Percentiles rank a stretch among this genome's conserved stretches.
These are phyloP conservation scores for Suhomyces sp. DNA, from an alignment of 805 yeast genomes.

Conservation along the genomic window DNA sequence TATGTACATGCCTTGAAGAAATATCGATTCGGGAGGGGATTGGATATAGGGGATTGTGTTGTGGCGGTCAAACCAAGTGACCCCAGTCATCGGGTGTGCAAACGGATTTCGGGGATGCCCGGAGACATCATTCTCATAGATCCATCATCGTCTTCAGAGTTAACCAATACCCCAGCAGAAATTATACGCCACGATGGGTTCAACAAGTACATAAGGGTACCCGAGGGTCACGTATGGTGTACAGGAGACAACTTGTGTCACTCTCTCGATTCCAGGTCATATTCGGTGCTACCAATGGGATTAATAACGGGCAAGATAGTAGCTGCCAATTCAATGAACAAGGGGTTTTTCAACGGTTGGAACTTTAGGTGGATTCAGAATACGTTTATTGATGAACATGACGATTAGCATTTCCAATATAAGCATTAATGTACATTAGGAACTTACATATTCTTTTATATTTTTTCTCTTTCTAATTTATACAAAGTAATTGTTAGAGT, in stretches of 20 bases:
- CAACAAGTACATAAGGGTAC: constrained; percentile 69
- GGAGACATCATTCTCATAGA: constrained; percentile 84
- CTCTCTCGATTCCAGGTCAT: constrained; percentile 85
- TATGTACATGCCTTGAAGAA: constrained; percentile 74
- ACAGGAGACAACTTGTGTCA: constrained; percentile 92
- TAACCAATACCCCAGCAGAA: constrained; percentile 33
- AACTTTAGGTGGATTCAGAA: constrained; percentile 58
- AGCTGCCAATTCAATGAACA: constrained; percentile 57
- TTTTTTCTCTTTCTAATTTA: no score
- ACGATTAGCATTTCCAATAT: not conserved
- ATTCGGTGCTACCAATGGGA: constrained; percentile 88
- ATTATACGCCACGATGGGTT: constrained; percentile 37
- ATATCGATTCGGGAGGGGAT: constrained; percentile 60
- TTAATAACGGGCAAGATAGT: constrained; percentile 83
- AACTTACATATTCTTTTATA: no score
- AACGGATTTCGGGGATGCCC: constrained; percentile 93
- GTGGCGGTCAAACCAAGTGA: constrained; percentile 90
- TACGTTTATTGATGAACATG: constrained; percentile 42
- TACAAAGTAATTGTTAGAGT: no score
- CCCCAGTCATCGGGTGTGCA: constrained; percentile 83
- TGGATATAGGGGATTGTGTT: constrained; percentile 80
- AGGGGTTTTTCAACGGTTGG: constrained; percentile 47
- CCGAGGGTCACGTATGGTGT: constrained; percentile 95
- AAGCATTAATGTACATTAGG: no score
- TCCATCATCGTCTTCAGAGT: constrained; percentile 59